Conservation (phyloP, 23 red algal species). For the Agarophyton chilense region DNA sequence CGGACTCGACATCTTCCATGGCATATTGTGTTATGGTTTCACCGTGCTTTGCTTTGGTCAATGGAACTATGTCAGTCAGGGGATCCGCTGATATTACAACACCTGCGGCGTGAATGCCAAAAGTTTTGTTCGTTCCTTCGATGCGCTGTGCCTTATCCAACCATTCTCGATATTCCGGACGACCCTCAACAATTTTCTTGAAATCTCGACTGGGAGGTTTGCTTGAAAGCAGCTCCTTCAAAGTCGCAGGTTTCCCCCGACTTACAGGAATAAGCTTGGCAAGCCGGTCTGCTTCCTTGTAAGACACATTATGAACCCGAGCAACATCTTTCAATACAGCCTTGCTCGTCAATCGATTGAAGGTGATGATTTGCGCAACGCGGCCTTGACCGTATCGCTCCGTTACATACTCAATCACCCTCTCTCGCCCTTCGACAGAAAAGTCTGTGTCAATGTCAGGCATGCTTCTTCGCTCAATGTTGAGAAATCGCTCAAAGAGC, state of each 20-base stretch:
- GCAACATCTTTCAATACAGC: slow-evolving; percentile 93
- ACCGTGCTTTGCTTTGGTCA: slow-evolving; percentile 83
- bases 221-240: slow-evolving; percentile 67
- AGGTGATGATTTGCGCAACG: slow-evolving; percentile 97
- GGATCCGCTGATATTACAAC: slow-evolving; percentile 91
- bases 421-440: slow-evolving; percentile 83
- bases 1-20: slow-evolving; percentile 96
- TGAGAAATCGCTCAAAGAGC: slow-evolving; percentile 97
- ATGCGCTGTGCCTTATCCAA: slow-evolving; percentile 82
- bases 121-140: slow-evolving; percentile 92
- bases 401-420: slow-evolving; percentile 87
- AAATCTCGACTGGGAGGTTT: slow-evolving; percentile 65
- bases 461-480: slow-evolving; percentile 88
- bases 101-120: slow-evolving; percentile 97
- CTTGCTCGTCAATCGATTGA: slow-evolving; percentile 89
- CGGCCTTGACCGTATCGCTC: slow-evolving; percentile 78
- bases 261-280: slow-evolving; percentile 89
- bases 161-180: slow-evolving; percentile 46
- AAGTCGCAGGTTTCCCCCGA: slow-evolving; percentile 82
- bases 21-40: slow-evolving; percentile 97
- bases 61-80: slow-evolving; percentile 83
- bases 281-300: slow-evolving; percentile 80
- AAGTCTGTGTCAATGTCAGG: slow-evolving; percentile 98
- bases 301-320: slow-evolving; percentile 81
- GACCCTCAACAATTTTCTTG: slow-evolving; percentile 40